Evolutionary conservation across 352 stramenopile genomes (phyloP), one percentile per base, ranked within the genome.

Genomic region (Pythium guiyangense): DNA sequence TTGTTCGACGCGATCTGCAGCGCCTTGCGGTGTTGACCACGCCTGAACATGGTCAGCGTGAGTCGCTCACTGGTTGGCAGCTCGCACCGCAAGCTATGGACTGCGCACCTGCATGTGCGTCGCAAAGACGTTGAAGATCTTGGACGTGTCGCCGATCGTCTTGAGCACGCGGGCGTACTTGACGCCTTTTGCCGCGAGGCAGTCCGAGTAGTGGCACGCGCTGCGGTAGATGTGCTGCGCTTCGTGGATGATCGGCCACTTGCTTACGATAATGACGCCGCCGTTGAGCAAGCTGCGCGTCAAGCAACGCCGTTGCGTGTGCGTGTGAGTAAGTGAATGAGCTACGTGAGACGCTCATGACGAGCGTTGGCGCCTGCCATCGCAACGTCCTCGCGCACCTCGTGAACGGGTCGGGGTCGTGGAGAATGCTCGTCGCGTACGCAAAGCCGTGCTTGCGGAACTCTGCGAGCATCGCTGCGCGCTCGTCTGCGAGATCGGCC

Each of bases 51-150:
- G 0, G 5, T 6, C 39, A 49, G 27, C 15, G 20, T 14, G 6
- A 50, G 29, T 40, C n/a, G n/a, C 9, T 17, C 26, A 27, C 25
- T 27, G 17, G 20, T 20, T 1, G 43, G 29, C 25, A 17, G 1
- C 40, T 20, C 29, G 2, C 6, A 44, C 10, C 31, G 31, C 31
- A 37, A 37, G 5, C 10, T 6, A 12, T 1, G 4, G 5, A 12
- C 5, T 10, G 3, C 2, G 6, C 46, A 84, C 78, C 73, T 93
- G 84, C 79, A 94, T 90, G 64, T 94, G 84, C 29, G 84, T 92
- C 22, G 79, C 81, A 61, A 92, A 94, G 14, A 94, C 73, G 55
- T 94, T 94, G 52, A 92, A 91, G 9, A 90, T 70, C 60, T 94
- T 94, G 52, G 67, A 79, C 3, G 45, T 54, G 10, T 49, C 60